Conservation (phyloP, 106 monocot genomes). For the Amphibolis antarctica region DNA sequence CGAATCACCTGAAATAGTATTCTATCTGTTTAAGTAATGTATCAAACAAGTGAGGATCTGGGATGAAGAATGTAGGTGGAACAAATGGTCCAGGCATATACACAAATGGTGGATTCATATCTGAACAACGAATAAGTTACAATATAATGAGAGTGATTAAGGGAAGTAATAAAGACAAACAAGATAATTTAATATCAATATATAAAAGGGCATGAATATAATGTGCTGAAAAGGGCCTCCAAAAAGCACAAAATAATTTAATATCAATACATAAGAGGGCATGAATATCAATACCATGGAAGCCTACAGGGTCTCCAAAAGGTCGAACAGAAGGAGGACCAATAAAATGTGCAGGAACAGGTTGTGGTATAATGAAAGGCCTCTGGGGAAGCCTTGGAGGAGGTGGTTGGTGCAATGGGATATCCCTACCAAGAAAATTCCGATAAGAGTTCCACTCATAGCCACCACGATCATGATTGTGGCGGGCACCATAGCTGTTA, state of each 20-base stretch:
- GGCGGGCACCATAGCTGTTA: slow-evolving; percentile 4
- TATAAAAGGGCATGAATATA: neutral
- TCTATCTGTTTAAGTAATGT: slow-evolving; percentile 68
- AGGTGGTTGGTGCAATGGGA: slow-evolving; percentile 14
- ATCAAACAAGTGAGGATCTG: slow-evolving; percentile 29
- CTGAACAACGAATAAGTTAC: slow-evolving; percentile 16
- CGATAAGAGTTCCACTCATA: slow-evolving; percentile 19
- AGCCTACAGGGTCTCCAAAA: slow-evolving; percentile 32
- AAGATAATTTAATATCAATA: neutral
- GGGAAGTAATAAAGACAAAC: neutral
- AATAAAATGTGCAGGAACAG: slow-evolving; percentile 31
- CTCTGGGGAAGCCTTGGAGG: slow-evolving; percentile 7
- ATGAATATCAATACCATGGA: slow-evolving; percentile 60
- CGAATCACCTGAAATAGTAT: slow-evolving; percentile 82
- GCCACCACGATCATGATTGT: slow-evolving; percentile 33
- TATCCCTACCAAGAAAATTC: slow-evolving; percentile 16
- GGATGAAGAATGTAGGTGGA: slow-evolving; percentile 22
- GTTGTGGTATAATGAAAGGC: slow-evolving; percentile 12
- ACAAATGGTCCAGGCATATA: slow-evolving; percentile 45
- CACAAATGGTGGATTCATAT: slow-evolving; percentile 37
- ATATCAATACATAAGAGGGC: neutral
- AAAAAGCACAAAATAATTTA: neutral
- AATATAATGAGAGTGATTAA: neutral
- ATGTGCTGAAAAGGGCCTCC: too few relatives aligned
- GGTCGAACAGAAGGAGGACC: slow-evolving; percentile 23